These are phyloP conservation scores for Colletotrichum spaethianum DNA, from an alignment of 2,329 filamentous ascomycete genomes.

Conservation along the genomic window DNA sequence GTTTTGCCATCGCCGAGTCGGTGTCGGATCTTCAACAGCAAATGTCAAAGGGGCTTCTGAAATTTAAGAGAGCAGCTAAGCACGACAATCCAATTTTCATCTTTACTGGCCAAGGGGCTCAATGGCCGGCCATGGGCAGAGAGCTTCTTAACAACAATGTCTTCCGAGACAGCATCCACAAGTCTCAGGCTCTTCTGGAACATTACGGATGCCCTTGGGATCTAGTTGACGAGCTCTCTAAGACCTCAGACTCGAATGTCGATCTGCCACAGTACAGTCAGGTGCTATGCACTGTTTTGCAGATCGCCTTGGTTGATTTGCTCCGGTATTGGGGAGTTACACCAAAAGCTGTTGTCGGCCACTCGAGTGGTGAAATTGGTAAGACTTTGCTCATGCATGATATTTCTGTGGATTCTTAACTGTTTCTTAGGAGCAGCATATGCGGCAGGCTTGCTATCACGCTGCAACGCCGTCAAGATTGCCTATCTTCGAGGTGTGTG, in stretches of 20 bases:
- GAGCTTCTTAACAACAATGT: slow-evolving; percentile 46
- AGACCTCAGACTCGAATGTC: neutral
- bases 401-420: neutral
- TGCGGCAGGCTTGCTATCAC: slow-evolving; percentile 50
- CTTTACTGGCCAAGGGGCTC: slow-evolving; percentile 56
- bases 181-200: slow-evolving; percentile 6
- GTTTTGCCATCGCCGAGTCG: neutral
- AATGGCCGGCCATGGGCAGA: slow-evolving; percentile 52
- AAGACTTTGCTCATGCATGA: neutral
- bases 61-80: slow-evolving; percentile 1
- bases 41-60: neutral
- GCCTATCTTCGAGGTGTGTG: slow-evolving; percentile 51
- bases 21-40: slow-evolving; percentile 10
- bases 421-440: slow-evolving; percentile 55
- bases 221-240: slow-evolving; percentile 9
- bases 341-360: slow-evolving; percentile 14
- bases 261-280: slow-evolving; percentile 48
- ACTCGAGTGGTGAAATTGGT: slow-evolving; percentile 34
- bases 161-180: slow-evolving; percentile 15
- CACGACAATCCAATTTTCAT: slow-evolving; percentile 43
- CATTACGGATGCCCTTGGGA: slow-evolving; percentile 26
- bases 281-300: slow-evolving; percentile 60
- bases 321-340: slow-evolving; percentile 58
- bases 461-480: slow-evolving; percentile 48
- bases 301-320: slow-evolving; percentile 61